Percentiles rank a stretch among this genome's conserved stretches.
Conservation (phyloP, 2,329 filamentous ascomycete genomes). For the Diaporthe batatas region DNA sequence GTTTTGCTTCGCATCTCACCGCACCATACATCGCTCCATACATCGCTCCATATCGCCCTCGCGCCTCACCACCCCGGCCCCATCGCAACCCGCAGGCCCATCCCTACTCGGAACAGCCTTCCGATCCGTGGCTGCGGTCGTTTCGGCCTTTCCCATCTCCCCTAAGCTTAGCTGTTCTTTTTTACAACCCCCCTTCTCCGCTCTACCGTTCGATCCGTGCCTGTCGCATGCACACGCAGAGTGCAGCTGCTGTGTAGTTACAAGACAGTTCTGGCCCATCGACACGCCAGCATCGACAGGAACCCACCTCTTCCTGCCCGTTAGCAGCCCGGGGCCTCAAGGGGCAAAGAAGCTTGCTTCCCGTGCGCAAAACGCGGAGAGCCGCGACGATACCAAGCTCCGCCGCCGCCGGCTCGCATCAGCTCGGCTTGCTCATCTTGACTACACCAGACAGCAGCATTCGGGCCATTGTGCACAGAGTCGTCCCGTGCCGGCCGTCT, state of each 20-base stretch:
- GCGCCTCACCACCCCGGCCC: constrained; percentile 5
- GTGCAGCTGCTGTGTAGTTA: background rate
- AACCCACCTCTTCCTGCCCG: background rate
- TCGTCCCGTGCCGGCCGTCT: background rate
- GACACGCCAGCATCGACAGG: background rate
- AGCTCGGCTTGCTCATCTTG: background rate
- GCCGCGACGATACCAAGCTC: constrained; percentile 19
- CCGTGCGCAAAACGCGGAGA: background rate
- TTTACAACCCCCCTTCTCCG: background rate
- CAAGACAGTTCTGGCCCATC: background rate
- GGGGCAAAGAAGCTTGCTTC: background rate
- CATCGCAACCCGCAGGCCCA: constrained; percentile 12
- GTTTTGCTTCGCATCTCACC: constrained; percentile 5
- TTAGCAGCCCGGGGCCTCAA: background rate
- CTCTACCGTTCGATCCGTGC: background rate
- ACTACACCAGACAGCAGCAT: background rate
- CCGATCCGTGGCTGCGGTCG: constrained; percentile 3
- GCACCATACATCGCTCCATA: constrained; percentile 9
- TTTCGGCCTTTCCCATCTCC: background rate
- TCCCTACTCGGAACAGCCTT: constrained; percentile 26
- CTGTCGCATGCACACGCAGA: background rate
- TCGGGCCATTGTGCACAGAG: background rate
- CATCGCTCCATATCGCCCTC: constrained; percentile 7
- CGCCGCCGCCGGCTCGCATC: constrained; percentile 6
- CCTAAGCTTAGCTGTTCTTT: background rate